Evolutionary conservation across 1,284 basidiomycete species (phyloP).

Genomic region (Microbotryum scabiosae): DNA sequence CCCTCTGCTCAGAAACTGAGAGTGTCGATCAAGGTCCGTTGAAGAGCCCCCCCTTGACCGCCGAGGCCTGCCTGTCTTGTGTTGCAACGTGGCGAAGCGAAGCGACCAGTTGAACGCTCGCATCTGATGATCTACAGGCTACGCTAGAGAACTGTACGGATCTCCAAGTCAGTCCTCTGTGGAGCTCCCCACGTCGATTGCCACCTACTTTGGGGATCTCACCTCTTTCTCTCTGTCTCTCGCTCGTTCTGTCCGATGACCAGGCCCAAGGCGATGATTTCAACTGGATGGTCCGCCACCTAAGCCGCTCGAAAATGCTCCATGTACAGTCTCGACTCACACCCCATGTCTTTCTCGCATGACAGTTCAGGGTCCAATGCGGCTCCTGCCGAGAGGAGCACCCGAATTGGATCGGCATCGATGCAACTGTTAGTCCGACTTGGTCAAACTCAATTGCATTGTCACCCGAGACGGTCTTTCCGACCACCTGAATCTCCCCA

Average conservation of each 20-base stretch:
- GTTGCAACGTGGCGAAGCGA: too few relatives aligned
- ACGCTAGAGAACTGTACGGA: constrained; percentile 27
- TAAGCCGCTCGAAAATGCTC: too few relatives aligned
- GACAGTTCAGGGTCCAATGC: constrained; percentile 25
- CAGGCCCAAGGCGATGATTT: constrained; percentile 28
- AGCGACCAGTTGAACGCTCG: too few relatives aligned
- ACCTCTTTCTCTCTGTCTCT: neutral
- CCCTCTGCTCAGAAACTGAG: constrained; percentile 20
- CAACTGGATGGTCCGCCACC: constrained; percentile 11
- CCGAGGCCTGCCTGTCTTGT: too few relatives aligned
- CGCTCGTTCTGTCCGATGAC: neutral
- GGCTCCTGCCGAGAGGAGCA: constrained; percentile 27
- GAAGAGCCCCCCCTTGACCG: too few relatives aligned
- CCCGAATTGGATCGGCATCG: constrained; percentile 26
- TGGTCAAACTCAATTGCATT: neutral
- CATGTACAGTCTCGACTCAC: neutral
- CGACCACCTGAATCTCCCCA: too few relatives aligned
- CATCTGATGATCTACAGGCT: neutral
- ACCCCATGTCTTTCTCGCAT: neutral
- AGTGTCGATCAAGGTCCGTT: constrained; percentile 18
- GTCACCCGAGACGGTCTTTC: neutral
- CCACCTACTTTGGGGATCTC: neutral
- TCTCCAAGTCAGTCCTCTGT: constrained; percentile 5
- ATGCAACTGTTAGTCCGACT: constrained; percentile 20
- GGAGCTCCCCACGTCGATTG: too few relatives aligned